Base-by-base conservation (phyloP, 2,329 filamentous ascomycete species). In the Blumeriella jaapii region DNA sequence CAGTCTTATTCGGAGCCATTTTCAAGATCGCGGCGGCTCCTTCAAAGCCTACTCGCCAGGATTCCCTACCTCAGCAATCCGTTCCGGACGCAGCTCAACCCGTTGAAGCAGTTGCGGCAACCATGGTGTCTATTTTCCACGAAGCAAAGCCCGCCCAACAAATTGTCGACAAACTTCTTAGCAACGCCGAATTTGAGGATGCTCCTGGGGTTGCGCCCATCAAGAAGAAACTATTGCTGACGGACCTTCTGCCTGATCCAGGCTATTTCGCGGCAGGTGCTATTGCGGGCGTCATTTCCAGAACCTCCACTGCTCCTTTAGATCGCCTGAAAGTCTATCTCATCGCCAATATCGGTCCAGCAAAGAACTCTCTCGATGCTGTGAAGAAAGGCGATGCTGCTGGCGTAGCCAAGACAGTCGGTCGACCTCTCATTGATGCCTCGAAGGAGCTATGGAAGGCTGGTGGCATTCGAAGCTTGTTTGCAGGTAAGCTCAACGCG, bases 241-340 rank as follows among this genome's bases (percentile, higher is more conserved):
- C 45, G 34, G 47, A 50, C 28, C 45, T 55, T 42, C 67, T 85
- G 60, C 83, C 82, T 60, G 74, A 85, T 75, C 71, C 81, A 54
- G 91, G 91, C 71, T 98, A 96, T 65, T 98, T 96, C 62, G 63
- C 93, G 64, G 91, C 91, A 59, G 91, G 91, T 68, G 91, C 86
- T 60, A 69, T 93, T 57, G 86, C 89, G 58, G 91, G 91, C 58
- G 89, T 86, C 59, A 79, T 95, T 53, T 96, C 89, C 56, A 80
- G 91, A 57, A 96, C 91, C 56, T 82, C 84, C 45, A 98, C 91
- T 49, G 91, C 91, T 41, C 91, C 91, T 41, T 78, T 98, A 60
- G 91, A 98, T 64, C 85, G 91, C 51, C 68, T 98, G 40, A 96
- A 96, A 64, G 91, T 98, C 47, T 96, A 93, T 59, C 74, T 98